phyloP scores from a whole-genome alignment of 371 early-diverging fungal species.

The Mortierella sp. region DNA sequence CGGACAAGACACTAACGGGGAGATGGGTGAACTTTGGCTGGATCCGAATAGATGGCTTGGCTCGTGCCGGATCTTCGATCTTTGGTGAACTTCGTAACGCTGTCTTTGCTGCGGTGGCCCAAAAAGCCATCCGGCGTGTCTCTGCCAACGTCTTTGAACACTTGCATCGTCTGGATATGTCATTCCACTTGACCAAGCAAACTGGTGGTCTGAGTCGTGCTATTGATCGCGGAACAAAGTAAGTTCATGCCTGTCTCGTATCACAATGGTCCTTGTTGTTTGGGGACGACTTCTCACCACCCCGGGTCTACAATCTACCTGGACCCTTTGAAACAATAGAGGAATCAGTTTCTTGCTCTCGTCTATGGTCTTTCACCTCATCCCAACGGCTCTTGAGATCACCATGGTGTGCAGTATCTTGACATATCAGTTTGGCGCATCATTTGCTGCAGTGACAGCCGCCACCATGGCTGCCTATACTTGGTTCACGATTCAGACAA shows the following conservation, averaged over 20 bases:
- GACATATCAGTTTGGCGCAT: conserved; percentile 85
- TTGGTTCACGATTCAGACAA: conserved; percentile 88
- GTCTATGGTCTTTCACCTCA: conserved; percentile 92
- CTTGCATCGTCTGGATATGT: conserved; percentile 84
- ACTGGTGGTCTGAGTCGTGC: conserved; percentile 96
- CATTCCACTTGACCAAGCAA: conserved; percentile 91
- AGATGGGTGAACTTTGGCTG: too few relatives aligned
- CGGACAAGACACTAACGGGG: not conserved
- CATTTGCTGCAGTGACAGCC: conserved; percentile 88
- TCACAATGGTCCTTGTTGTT: too few relatives aligned
- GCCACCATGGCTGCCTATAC: conserved; percentile 88
- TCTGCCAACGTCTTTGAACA: conserved; percentile 90
- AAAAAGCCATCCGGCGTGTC: conserved; percentile 90
- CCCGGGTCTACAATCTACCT: too few relatives aligned
- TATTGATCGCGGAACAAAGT: conserved; percentile 97
- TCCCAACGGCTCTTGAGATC: conserved; percentile 95
- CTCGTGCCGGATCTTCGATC: conserved; percentile 84
- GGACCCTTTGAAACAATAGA: conserved; percentile 52
- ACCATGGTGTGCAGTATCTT: conserved; percentile 94
- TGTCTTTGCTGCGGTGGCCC: conserved; percentile 95
- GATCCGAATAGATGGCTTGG: conserved; percentile 79
- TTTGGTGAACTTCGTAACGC: conserved; percentile 95
- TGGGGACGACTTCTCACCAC: not conserved
- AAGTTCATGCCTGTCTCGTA: conserved; percentile 16
- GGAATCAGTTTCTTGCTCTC: conserved; percentile 94